Evolutionary conservation across 331 rosid genomes (phyloP).

Genomic region (Quercus tomentella): DNA sequence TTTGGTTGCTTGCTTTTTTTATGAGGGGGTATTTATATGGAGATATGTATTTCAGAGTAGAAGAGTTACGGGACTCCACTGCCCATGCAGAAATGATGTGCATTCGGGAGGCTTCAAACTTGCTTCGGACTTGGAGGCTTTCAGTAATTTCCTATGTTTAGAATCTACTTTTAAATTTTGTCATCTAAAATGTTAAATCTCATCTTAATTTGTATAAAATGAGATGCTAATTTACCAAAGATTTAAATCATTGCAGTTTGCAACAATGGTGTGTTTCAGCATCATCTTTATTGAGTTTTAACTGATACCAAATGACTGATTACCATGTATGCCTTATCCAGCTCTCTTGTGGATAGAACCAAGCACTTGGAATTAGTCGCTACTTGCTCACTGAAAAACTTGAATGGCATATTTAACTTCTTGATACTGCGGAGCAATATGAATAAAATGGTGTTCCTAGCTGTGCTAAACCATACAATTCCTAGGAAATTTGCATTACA

Average conservation of each 20-base stretch:
- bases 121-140: conserved; percentile 85
- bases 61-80: conserved; percentile 89
- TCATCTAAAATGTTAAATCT: not conserved
- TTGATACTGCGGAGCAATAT: not conserved
- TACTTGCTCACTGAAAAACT: not conserved
- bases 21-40: conserved; percentile 2
- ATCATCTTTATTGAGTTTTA: not conserved
- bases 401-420: not conserved
- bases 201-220: not conserved
- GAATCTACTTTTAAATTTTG: not conserved
- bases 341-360: not conserved
- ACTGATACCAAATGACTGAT: not conserved
- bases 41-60: conserved; percentile 64
- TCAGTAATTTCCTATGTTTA: conserved; percentile 50
- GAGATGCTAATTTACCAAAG: not conserved
- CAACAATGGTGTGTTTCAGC: not conserved
- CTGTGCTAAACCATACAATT: not conserved
- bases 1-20: not conserved
- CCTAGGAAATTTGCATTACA: not conserved
- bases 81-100: conserved; percentile 98
- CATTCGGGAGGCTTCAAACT: conserved; percentile 86
- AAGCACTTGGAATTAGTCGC: not conserved
- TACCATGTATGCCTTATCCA: not conserved
- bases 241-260: not conserved
- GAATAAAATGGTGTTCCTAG: not conserved